These are phyloP conservation scores for Amanita rubescens DNA, from an alignment of 768 basidiomycete genomes.

Conservation along the genomic window DNA sequence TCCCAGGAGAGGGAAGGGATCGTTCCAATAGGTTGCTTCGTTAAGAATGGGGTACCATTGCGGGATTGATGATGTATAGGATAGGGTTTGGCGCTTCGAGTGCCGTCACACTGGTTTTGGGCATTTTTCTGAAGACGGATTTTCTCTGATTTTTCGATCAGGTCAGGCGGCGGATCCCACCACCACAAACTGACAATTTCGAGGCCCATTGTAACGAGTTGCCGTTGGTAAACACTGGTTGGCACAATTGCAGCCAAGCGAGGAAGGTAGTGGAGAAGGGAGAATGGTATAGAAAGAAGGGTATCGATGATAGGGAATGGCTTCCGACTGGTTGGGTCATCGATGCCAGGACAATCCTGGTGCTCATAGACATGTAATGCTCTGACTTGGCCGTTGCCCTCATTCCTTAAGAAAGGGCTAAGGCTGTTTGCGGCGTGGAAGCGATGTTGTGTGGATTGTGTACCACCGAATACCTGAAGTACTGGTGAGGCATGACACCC, in stretches of 20 bases:
- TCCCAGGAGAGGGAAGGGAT: slow-evolving; percentile 9
- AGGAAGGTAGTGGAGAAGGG: slow-evolving; percentile 13
- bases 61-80: slow-evolving; percentile 10
- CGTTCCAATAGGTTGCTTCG: slow-evolving; percentile 8
- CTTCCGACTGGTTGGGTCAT: slow-evolving; percentile 8
- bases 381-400: neutral
- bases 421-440: neutral
- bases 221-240: slow-evolving; percentile 4
- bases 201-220: slow-evolving; percentile 3
- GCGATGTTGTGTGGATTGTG: neutral
- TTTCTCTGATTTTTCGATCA: slow-evolving; percentile 6
- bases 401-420: neutral
- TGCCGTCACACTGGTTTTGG: slow-evolving; percentile 1
- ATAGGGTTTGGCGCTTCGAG: slow-evolving; percentile 8
- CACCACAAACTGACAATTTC: slow-evolving; percentile 11
- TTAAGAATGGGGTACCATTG: slow-evolving; percentile 7
- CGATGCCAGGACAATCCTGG: slow-evolving; percentile 11
- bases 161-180: slow-evolving; percentile 10
- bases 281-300: slow-evolving; percentile 14
- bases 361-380: neutral
- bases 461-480: slow-evolving; percentile 6
- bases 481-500: slow-evolving; percentile 5
- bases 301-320: slow-evolving; percentile 11
- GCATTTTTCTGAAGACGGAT: slow-evolving; percentile 2
- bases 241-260: slow-evolving; percentile 8